Evolutionary conservation across 768 basidiomycete genomes (phyloP).

Genomic region (Mycena maculata): DNA sequence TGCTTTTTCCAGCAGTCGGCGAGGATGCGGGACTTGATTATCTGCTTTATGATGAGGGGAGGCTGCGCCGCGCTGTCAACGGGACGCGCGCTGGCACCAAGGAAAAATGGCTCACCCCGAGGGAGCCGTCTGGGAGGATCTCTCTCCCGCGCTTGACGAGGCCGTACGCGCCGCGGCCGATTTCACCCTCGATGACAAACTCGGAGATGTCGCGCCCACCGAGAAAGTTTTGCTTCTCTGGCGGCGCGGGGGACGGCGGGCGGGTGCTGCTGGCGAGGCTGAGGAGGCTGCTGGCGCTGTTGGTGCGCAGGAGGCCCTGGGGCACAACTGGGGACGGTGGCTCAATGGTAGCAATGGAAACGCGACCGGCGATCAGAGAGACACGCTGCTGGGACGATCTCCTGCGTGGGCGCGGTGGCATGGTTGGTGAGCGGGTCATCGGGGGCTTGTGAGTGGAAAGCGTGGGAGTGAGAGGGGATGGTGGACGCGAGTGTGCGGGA

Average conservation of each 20-base stretch:
- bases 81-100: slow-evolving; percentile 28
- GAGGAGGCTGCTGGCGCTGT: slow-evolving; percentile 71
- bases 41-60: slow-evolving; percentile 94
- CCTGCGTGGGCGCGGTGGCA: slow-evolving; percentile 71
- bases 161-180: slow-evolving; percentile 95
- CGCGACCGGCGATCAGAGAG: slow-evolving; percentile 84
- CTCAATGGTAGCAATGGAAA: slow-evolving; percentile 81
- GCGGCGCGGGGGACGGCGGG: slow-evolving; percentile 67
- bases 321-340: slow-evolving; percentile 73
- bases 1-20: slow-evolving; percentile 99
- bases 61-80: slow-evolving; percentile 63
- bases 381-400: slow-evolving; percentile 88
- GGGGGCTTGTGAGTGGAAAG: slow-evolving; percentile 29
- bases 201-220: slow-evolving; percentile 85
- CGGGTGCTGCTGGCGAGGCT: slow-evolving; percentile 70
- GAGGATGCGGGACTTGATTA: slow-evolving; percentile 97
- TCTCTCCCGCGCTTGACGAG: slow-evolving; percentile 92
- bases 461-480: slow-evolving; percentile 24
- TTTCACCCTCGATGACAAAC: slow-evolving; percentile 87
- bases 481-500: slow-evolving; percentile 31
- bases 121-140: slow-evolving; percentile 74
- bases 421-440: slow-evolving; percentile 60
- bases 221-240: slow-evolving; percentile 57
- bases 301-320: slow-evolving; percentile 71
- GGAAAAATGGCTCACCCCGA: slow-evolving; percentile 75